Conservation (phyloP, 306 rosid genomes). For the Malus domestica region DNA sequence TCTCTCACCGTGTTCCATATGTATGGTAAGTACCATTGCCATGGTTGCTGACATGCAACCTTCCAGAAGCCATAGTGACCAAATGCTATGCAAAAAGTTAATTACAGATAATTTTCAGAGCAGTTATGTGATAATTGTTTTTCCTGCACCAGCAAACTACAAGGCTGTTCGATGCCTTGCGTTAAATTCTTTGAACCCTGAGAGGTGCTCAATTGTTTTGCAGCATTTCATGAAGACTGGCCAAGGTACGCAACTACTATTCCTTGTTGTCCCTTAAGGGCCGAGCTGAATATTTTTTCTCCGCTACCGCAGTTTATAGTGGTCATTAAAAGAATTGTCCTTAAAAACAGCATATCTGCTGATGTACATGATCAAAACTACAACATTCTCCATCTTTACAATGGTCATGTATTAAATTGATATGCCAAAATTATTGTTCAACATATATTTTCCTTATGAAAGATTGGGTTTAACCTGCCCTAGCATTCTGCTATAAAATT, state of each 20-base stretch:
- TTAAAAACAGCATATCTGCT: neutral
- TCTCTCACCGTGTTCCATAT: slow-evolving; percentile 78
- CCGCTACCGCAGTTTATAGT: neutral
- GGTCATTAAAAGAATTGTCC: neutral
- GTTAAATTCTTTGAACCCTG: slow-evolving; percentile 69
- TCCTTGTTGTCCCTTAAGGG: neutral
- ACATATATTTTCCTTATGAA: neutral
- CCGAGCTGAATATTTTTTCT: neutral
- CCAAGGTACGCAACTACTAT: slow-evolving; percentile 42
- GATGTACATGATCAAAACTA: neutral
- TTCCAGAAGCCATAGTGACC: neutral
- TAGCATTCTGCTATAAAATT: neutral
- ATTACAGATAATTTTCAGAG: neutral
- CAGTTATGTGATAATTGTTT: neutral
- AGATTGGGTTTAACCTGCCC: neutral
- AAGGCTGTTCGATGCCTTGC: slow-evolving; percentile 81
- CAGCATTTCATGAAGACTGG: slow-evolving; percentile 61
- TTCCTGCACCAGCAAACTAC: slow-evolving; percentile 62
- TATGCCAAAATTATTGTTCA: neutral
- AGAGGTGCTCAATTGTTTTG: slow-evolving; percentile 71
- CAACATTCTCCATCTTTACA: neutral
- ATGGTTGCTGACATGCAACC: neutral
- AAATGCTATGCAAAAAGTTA: neutral
- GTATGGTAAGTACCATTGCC: slow-evolving; percentile 48
- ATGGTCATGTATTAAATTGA: neutral